A percentile compares a stretch with the other conserved stretches of the same genome.
Conservation (phyloP, 306 rosid genomes). For the Hippophae gyantsensis region DNA sequence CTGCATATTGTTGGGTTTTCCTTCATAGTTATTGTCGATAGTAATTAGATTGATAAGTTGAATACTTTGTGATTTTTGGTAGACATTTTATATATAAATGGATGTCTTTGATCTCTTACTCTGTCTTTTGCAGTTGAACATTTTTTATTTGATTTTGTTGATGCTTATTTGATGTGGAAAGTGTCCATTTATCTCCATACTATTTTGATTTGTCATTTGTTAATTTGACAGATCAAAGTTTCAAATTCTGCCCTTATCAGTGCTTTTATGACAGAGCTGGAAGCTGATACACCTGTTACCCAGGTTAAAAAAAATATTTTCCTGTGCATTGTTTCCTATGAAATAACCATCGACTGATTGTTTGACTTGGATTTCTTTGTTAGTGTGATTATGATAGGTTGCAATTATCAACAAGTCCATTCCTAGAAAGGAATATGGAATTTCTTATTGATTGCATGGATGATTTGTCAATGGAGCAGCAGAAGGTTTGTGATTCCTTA, state of each 20-base stretch:
- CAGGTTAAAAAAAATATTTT: slow-evolving; percentile 48
- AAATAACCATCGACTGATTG: slow-evolving; percentile 14
- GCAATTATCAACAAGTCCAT: slow-evolving; percentile 72
- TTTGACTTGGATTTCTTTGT: slow-evolving; percentile 13
- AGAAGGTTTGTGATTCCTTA: slow-evolving; percentile 49
- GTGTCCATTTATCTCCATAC: background rate
- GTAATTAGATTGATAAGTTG: too few relatives aligned
- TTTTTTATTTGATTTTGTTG: too few relatives aligned
- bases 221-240: slow-evolving; percentile 66
- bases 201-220: slow-evolving; percentile 13
- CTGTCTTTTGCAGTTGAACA: too few relatives aligned
- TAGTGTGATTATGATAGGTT: slow-evolving; percentile 94
- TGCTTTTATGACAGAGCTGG: slow-evolving; percentile 92
- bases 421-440: slow-evolving; percentile 86
- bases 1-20: too few relatives aligned
- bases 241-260: slow-evolving; percentile 94
- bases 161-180: too few relatives aligned
- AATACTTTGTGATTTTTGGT: too few relatives aligned
- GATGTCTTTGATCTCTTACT: too few relatives aligned
- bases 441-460: slow-evolving; percentile 97
- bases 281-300: slow-evolving; percentile 73
- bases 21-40: too few relatives aligned
- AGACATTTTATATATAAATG: too few relatives aligned
- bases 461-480: slow-evolving; percentile 83
- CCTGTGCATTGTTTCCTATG: slow-evolving; percentile 2